Evolutionary conservation across 2,329 filamentous ascomycete genomes (phyloP).

Genomic region (Coniella vitis): DNA sequence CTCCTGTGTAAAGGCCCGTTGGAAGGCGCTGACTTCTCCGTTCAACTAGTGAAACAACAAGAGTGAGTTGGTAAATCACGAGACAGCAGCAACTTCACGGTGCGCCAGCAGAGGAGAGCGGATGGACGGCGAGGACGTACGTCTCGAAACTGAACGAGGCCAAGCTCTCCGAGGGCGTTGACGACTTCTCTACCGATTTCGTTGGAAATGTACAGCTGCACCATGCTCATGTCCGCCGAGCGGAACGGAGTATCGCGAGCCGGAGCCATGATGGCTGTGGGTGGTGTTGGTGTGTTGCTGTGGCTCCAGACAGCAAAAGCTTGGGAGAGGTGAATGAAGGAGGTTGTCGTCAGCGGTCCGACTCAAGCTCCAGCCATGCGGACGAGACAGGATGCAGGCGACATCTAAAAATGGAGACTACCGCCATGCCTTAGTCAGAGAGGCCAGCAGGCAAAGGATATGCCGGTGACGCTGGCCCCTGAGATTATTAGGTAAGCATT

Average conservation of each 20-base stretch:
- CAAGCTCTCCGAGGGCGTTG: slow-evolving; percentile 90
- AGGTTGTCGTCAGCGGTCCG: slow-evolving; percentile 14
- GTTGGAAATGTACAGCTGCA: slow-evolving; percentile 98
- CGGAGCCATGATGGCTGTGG: slow-evolving; percentile 49
- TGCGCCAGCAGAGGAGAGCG: slow-evolving; percentile 17
- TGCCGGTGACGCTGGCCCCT: background rate
- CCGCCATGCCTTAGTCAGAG: background rate
- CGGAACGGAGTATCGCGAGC: slow-evolving; percentile 93
- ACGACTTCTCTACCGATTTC: slow-evolving; percentile 98
- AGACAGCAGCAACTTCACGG: background rate
- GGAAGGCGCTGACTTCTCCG: slow-evolving; percentile 85
- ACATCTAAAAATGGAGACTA: slow-evolving; percentile 3
- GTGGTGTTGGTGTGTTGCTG: slow-evolving; percentile 8
- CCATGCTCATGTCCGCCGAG: slow-evolving; percentile 99
- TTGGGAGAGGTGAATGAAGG: background rate
- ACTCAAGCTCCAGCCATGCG: slow-evolving; percentile 1
- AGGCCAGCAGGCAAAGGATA: background rate
- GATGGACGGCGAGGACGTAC: slow-evolving; percentile 48
- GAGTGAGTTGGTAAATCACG: slow-evolving; percentile 7
- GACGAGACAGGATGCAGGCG: background rate
- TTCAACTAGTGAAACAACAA: slow-evolving; percentile 61
- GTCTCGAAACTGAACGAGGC: slow-evolving; percentile 94
- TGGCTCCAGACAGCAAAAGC: slow-evolving; percentile 8
- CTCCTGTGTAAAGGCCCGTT: slow-evolving; percentile 95
- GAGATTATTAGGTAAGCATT: no score